Base-by-base conservation (phyloP, 768 basidiomycete genomes). In the Saitozyma sp. region DNA sequence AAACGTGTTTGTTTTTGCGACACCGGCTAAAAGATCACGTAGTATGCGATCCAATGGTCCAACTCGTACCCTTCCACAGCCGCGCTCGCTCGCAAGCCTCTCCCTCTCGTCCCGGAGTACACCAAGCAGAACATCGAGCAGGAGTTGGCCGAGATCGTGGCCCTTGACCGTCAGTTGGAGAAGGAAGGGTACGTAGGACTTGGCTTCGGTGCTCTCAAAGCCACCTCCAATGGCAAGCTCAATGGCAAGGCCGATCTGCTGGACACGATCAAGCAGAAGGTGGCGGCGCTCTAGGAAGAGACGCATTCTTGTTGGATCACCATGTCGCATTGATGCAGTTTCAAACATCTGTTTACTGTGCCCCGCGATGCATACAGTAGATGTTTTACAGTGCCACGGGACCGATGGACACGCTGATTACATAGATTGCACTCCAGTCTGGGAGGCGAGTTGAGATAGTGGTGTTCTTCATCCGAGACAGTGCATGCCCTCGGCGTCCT, bases 51-150 rank as follows among this genome's bases (percentile, higher is more conserved):
- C 10, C 46, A 41, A 14, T 50, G 37, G 41, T 29, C 52, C 45
- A 54, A 56, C 50, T 17, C 17, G 9, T 61, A 64, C 45, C 42
- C 56, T n/a, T 8, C 38, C 16, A 6, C 50, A 5, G 61, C 65
- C n/a, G 61, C 62, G n/a, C 37, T 19, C 37, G 29, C 38, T 9
- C 45, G 50, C 8, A 58, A 53, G 52, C 67, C 67, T 9, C 45
- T 68, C 13, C 67, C 64, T 2, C 42, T 41, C 9, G 53, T 55
- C 29, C 48, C 57, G 8, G 54, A 58, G 39, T 45, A 29, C n/a
- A 43, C 45, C 50, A 63, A 58, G 17, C 16, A 46, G 42, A 17
- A 51, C 50, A 42, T 66, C 40, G 65, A 66, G 53, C 43, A 17
- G 38, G 57, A 58, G 55, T 50, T 45, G 3, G 56, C 38, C 9